Base-by-base conservation (phyloP, 805 yeast species). In the Yamadazyma paraphyllophila region DNA sequence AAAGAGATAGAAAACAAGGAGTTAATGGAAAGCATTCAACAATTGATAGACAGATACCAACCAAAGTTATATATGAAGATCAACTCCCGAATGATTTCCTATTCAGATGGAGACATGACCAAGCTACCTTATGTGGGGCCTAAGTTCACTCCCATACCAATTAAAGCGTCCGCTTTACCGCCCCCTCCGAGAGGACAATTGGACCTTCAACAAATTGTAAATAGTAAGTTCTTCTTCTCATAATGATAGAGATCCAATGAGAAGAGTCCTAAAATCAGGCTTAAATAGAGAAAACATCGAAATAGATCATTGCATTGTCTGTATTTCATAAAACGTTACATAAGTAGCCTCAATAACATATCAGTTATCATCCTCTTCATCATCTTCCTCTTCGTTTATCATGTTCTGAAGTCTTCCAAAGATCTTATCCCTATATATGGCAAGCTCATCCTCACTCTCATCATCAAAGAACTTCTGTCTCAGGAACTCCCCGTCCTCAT, bases 351-450 rank as follows among this genome's bases (percentile, higher is more conserved):
- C 24, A 20, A 20, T 20, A 20, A 20, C 24, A 4, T 6, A 6
- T 20, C 6, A 20, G 3, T 20, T 5, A 15, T 8, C 8, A 4
- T 25, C 15, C 20, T 32, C 14, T 14, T 13, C 10, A 4, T 39
- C 36, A 31, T 55, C 47, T 47, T 39, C 36, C 34, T 55, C 47
- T 47, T 75, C 73, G 30, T 78, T 62, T 13, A 84, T 76, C 84
- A 81, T 76, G 26, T 60, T 65, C 51, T 83, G 79, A 24, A 84
- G 60, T 45, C 67, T 70, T 1, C 80, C 80, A 60, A 83, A 83
- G 4, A 83, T 82, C 39, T 62, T 67, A 54, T 83, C 89, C 44
- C 90, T 63, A 54, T 84, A 83, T 1, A 74, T 70, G 0, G 88
- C 88, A 51, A 81, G 39, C 4, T 80, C 81, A 54, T 82, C 85